A percentile compares a stretch with the other conserved stretches of the same genome.
phyloP scores from a whole-genome alignment of 164 flowering plant species.

The Magnolia kwangsiensis region DNA sequence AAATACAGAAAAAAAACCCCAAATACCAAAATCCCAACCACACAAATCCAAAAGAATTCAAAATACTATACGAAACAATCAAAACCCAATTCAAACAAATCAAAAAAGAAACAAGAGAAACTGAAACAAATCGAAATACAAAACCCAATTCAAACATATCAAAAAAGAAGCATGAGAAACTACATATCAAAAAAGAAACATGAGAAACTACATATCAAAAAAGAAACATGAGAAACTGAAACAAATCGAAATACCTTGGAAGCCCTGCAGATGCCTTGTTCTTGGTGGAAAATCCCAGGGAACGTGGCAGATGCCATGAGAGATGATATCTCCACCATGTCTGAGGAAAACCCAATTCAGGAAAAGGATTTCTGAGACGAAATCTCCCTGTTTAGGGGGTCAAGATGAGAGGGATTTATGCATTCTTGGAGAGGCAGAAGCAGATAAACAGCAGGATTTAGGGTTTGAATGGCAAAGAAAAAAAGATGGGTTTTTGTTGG shows the following conservation, averaged over 20 bases:
- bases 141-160: background rate
- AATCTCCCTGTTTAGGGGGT: background rate
- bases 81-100: background rate
- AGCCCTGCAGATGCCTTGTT: slow-evolving; percentile 1
- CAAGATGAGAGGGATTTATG: background rate
- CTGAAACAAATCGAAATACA: background rate
- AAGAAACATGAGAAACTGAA: too few species aligned
- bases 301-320: slow-evolving; percentile 4
- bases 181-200: too few species aligned
- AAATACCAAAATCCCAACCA: background rate
- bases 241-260: background rate
- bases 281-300: slow-evolving; percentile 4
- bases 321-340: background rate
- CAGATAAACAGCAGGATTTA: background rate
- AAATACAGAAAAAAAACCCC: background rate
- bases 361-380: background rate
- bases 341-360: slow-evolving; percentile 8
- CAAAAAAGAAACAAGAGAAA: background rate
- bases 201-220: too few species aligned
- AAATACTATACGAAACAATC: background rate
- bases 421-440: background rate
- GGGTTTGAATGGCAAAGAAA: background rate
- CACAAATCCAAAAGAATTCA: background rate
- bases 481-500: background rate
- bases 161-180: background rate